Base-by-base conservation (phyloP, 1,284 basidiomycete species). In the Megacollybia platyphylla region DNA sequence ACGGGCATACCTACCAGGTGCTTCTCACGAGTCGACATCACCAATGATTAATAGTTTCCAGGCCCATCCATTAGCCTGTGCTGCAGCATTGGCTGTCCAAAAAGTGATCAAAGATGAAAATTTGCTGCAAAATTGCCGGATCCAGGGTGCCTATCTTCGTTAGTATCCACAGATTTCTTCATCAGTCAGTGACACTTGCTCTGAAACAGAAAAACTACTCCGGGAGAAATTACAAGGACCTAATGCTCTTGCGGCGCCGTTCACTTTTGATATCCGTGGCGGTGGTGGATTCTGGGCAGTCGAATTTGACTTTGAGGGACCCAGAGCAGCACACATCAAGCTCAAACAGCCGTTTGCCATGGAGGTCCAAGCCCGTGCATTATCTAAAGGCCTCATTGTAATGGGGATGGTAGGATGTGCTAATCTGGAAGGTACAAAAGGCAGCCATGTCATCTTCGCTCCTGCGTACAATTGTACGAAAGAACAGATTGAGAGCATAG, bases 271-370 rank as follows among this genome's bases (percentile, higher is more conserved):
- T 57, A 72, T 87, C 45, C 73, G 87, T 36, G 86, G 89, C 13
- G 75, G 75, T 18, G 88, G 88, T 8, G 71, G 77, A 26, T 88
- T 90, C 65, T 88, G 81, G 77, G 83, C 68, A 9, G 62, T 91
- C 46, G 88, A 92, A 57, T 87, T 89, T 51, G 83, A 85, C 53
- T 78, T 81, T 51, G 60, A 60, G 8, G 56, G 52, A 6, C 56
- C 58, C 7, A 64, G 66, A 46, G 67, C 64, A 7, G 45, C 54
- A 20, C 52, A 52, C 20, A 47, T 73, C n/a, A 63, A 77, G 48
- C 68, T 83, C 49, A 66, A 68, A 49, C 69, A 67, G 5, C 43
- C 45, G 39, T 80, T 87, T 50, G 79, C 73, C 9, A 68, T 75
- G 58, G 61, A 71, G 15, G 70, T 81, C 10, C 84, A 87, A 55